phyloP scores from a whole-genome alignment of 768 basidiomycete genomes.

The Rhizopogon roseolus region DNA sequence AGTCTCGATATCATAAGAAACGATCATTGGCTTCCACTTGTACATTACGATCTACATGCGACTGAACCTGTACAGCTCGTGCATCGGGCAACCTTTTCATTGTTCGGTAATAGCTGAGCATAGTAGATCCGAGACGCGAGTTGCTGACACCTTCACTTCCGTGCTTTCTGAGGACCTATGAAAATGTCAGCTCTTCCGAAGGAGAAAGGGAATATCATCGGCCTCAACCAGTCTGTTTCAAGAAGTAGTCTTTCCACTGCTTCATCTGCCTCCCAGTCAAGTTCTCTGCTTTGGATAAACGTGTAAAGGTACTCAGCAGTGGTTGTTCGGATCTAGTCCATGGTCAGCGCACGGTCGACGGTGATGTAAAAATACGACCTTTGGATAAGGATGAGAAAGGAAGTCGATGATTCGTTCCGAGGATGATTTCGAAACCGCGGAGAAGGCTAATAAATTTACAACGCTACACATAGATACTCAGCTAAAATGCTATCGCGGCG shows the following conservation, averaged over 20 bases:
- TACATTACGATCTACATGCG: slow-evolving; percentile 1
- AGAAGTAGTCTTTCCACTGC: slow-evolving; percentile 61
- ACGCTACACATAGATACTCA: slow-evolving; percentile 39
- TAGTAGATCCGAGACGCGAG: slow-evolving; percentile 37
- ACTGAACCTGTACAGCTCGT: background rate
- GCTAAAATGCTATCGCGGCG: slow-evolving; percentile 9
- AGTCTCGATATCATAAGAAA: too few relatives aligned
- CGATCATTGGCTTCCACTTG: background rate
- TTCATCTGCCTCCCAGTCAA: slow-evolving; percentile 59
- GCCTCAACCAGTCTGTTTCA: slow-evolving; percentile 76
- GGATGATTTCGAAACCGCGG: slow-evolving; percentile 36
- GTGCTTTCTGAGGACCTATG: slow-evolving; percentile 46
- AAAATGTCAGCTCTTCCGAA: slow-evolving; percentile 19
- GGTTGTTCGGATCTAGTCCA: slow-evolving; percentile 63
- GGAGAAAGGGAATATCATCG: slow-evolving; percentile 5
- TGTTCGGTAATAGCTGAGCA: slow-evolving; percentile 13
- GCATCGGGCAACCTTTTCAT: background rate
- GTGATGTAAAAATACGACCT: slow-evolving; percentile 40
- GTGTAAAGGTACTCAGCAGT: slow-evolving; percentile 84
- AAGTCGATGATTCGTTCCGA: slow-evolving; percentile 50
- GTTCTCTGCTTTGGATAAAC: slow-evolving; percentile 64
- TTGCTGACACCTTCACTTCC: slow-evolving; percentile 35
- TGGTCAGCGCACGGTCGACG: slow-evolving; percentile 5
- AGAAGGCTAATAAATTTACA: slow-evolving; percentile 56
- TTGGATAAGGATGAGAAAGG: slow-evolving; percentile 76